Base-by-base conservation (phyloP, 345 rosid species). In the Mercurialis annua region DNA sequence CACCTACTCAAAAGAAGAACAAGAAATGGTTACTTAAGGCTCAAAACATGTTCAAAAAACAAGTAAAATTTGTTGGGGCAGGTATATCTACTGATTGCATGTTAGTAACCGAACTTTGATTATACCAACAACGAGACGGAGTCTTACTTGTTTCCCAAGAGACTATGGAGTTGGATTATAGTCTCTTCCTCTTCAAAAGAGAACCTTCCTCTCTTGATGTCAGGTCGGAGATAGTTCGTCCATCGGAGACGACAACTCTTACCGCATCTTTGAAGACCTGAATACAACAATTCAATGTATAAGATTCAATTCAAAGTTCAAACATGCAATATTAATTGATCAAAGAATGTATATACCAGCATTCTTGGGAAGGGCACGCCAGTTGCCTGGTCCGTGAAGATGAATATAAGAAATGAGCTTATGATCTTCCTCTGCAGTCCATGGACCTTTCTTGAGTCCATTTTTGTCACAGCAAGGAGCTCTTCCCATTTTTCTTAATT, bases 201-300 rank as follows among this genome's bases (percentile, higher is more conserved):
- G 68, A 94, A 91, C 64, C 92, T 75, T 52, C 99, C 99, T 78
- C 99, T 85, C 82, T 81, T 94, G 69, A 91, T 94, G 71, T 91
- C 99, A 29, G 99, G 96, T 48, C 97, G 79, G 67, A 94, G 81
- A 62, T 94, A 94, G 76, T 94, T 94, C 16, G 96, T 91, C 99
- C 99, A 94, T 53, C 99, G 85, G 6, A 94, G 92, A 23, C 99
- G 96, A 33, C 99, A 94, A 53, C 99, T 94, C 84, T 94, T 94
- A 31, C 99, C 99, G 40, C 99, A 94, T 72, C 99, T 84, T 76
- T 89, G 85, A 30, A 94, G 95, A 52, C 92, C 98, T 93, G 68
- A 26, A 44, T 23, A 12, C 11, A 31, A 34, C 16, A 59, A 59
- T n/a, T 10, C 20, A 38, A 59, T 10, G 2, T 14, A 2, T 7